Conservation (phyloP, 805 yeast species). For the Candida sithepensis region DNA sequence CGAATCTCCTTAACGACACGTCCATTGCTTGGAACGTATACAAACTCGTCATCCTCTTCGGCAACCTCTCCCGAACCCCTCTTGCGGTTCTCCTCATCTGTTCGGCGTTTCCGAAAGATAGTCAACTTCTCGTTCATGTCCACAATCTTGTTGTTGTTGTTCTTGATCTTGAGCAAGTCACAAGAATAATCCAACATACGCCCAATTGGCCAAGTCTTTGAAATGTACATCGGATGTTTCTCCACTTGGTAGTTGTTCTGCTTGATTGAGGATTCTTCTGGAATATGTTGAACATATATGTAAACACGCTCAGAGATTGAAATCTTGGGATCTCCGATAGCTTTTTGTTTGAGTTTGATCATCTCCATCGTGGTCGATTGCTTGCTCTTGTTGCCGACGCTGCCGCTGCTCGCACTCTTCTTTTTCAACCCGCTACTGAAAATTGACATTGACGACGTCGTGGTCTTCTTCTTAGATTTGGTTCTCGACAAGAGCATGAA, state of each 20-base stretch:
- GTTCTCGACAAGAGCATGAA: constrained; percentile 17
- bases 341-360: constrained; percentile 40
- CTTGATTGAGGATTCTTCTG: constrained; percentile 21
- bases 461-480: constrained; percentile 7
- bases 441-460: constrained; percentile 3
- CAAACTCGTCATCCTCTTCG: constrained; percentile 25
- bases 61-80: constrained; percentile 10
- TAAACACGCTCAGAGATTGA: constrained; percentile 43
- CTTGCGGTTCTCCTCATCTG: constrained; percentile 27
- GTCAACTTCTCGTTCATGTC: constrained; percentile 41
- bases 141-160: constrained; percentile 44
- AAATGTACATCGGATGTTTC: constrained; percentile 40
- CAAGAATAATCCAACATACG: constrained; percentile 53
- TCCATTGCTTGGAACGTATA: constrained; percentile 33
- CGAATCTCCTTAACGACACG: constrained; percentile 39
- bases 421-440: constrained; percentile 1
- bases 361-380: constrained; percentile 31
- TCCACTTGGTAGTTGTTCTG: constrained; percentile 1
- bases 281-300: constrained; percentile 43
- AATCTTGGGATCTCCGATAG: constrained; percentile 51
- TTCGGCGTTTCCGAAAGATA: constrained; percentile 37
- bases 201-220: constrained; percentile 59
- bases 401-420: neutral
- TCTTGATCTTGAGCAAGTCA: constrained; percentile 42
- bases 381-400: constrained; percentile 12